Conservation (phyloP, 1,284 basidiomycete genomes). For the Peniophora sp. region DNA sequence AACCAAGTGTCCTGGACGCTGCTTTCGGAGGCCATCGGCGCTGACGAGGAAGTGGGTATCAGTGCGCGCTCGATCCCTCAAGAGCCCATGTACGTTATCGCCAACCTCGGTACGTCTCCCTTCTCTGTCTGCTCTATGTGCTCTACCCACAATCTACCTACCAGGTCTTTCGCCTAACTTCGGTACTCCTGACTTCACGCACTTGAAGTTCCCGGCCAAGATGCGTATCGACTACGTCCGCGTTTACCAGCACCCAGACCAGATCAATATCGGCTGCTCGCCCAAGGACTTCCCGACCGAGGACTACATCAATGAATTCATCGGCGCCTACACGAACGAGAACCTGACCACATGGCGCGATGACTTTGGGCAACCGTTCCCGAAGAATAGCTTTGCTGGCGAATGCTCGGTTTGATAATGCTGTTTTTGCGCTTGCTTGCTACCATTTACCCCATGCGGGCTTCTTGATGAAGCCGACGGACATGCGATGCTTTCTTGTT, state of each 20-base stretch:
- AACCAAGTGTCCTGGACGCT: slow-evolving; percentile 70
- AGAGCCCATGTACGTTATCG: slow-evolving; percentile 66
- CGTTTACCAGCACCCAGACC: slow-evolving; percentile 66
- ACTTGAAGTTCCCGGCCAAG: slow-evolving; percentile 60
- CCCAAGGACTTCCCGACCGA: slow-evolving; percentile 72
- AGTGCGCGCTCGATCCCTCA: slow-evolving; percentile 69
- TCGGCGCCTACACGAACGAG: slow-evolving; percentile 30
- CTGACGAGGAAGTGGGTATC: slow-evolving; percentile 62
- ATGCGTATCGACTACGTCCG: slow-evolving; percentile 82
- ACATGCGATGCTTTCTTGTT: too few relatives aligned
- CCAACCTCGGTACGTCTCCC: background rate
- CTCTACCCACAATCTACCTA: slow-evolving; percentile 54
- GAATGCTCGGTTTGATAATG: slow-evolving; percentile 27
- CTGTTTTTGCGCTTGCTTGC: too few relatives aligned
- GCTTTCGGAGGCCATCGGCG: slow-evolving; percentile 54
- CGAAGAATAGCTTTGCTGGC: slow-evolving; percentile 47
- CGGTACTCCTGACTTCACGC: slow-evolving; percentile 55
- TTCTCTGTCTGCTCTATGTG: slow-evolving; percentile 1
- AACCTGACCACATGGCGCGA: slow-evolving; percentile 31
- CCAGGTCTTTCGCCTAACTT: slow-evolving; percentile 81
- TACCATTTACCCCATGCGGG: too few relatives aligned
- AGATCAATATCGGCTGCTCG: slow-evolving; percentile 78
- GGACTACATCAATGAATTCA: slow-evolving; percentile 60
- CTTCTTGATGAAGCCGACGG: too few relatives aligned
- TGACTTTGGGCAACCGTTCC: slow-evolving; percentile 53